phyloP scores from a whole-genome alignment of 2,329 filamentous ascomycete genomes.

The Stylonectria norvegica region DNA sequence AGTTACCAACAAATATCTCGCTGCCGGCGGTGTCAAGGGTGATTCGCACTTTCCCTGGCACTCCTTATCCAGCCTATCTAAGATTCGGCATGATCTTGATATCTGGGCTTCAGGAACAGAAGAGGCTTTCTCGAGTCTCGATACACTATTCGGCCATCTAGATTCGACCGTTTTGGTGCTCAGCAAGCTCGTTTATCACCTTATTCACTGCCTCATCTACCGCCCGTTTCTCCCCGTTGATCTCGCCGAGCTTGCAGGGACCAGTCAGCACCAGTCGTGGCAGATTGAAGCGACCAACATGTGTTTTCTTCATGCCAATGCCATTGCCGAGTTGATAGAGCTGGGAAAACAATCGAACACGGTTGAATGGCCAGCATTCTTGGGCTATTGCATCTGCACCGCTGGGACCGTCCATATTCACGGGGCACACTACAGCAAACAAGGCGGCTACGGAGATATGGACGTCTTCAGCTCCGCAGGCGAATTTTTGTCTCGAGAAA shows the following conservation, averaged over 20 bases:
- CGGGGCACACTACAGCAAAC: conserved; percentile 71
- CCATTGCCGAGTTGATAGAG: conserved; percentile 78
- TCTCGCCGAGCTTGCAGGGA: conserved; percentile 73
- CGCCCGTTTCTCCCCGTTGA: conserved; percentile 84
- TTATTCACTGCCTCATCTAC: conserved; percentile 84
- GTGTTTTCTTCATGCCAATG: conserved; percentile 82
- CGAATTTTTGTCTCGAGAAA: conserved; percentile 72
- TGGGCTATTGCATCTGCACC: conserved; percentile 82
- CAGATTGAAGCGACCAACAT: conserved; percentile 88
- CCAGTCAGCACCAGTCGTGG: conserved; percentile 85
- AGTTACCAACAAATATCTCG: conserved; percentile 78
- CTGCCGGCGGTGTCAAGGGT: conserved; percentile 80
- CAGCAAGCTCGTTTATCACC: conserved; percentile 82
- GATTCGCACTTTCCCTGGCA: conserved; percentile 93
- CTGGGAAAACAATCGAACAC: conserved; percentile 70
- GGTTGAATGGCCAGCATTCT: conserved; percentile 82
- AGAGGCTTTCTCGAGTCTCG: conserved; percentile 72
- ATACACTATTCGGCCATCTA: conserved; percentile 70
- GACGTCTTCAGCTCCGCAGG: conserved; percentile 60
- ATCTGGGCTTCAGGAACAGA: conserved; percentile 81
- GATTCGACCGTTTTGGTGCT: conserved; percentile 77
- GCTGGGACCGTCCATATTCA: conserved; percentile 87
- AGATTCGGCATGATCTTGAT: conserved; percentile 80
- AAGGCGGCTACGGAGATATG: conserved; percentile 47
- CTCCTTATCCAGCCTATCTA: conserved; percentile 77